Base-by-base conservation (phyloP, 805 yeast species). In the Barnettozyma sp. region DNA sequence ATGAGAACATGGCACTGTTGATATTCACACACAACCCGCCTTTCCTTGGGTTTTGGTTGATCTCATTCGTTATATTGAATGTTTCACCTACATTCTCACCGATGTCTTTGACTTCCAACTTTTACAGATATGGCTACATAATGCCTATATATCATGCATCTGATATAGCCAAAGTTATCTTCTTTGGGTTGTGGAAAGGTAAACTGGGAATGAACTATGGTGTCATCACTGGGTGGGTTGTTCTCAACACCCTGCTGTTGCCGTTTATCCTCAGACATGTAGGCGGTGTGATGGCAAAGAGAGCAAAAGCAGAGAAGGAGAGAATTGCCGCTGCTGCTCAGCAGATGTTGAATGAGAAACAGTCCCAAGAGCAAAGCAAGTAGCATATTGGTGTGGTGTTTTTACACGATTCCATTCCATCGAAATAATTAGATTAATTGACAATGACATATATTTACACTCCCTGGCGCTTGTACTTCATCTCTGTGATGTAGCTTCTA, bases 71-170 rank as follows among this genome's bases (percentile, higher is more conserved):
- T 41, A 68, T 83, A 40, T 30, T 68, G 22, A 83, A 83, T 52
- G 75, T 81, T 34, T 62, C 87, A 2, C 78, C 87, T 17, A 72
- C 86, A 1, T 81, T 81, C 49, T 58, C 76, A 10, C 80, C 88
- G 7, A 54, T 82, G 48, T 82, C 71, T 2, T 58, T 80, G 36
- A 63, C 70, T 21, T 73, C 78, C 5, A 43, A 54, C n/a, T 66
- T 82, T 43, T 82, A 63, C 59, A 59, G 78, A 38, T 77, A 69
- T 54, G 83, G 87, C 14, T 78, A 78, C 48, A 80, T 72, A 14
- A 61, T 76, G 63, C 94, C 92, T 5, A 67, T 80, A 36, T 78
- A 78, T 48, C 78, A 80, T 45, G 70, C 82, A 0, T 68, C 70
- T 35, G 85, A 76, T 45, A 68, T 76, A 20, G 67, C 68, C 49